phyloP scores from a whole-genome alignment of 305 asterid species.

The Andrographis paniculata region DNA sequence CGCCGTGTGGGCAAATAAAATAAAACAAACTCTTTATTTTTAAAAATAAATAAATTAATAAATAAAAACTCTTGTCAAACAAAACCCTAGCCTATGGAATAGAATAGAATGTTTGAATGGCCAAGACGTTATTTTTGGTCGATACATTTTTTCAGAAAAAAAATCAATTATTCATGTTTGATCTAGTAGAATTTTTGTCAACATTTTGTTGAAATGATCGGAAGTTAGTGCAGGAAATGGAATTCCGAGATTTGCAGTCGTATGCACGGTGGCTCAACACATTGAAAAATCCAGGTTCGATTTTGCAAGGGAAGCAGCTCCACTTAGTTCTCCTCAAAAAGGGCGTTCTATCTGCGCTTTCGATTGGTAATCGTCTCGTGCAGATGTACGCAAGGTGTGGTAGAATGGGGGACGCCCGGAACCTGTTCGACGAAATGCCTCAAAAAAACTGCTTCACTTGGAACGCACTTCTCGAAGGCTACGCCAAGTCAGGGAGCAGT shows the following conservation, averaged over 20 bases:
- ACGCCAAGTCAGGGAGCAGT: slow-evolving; percentile 34
- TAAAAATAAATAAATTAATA: no score
- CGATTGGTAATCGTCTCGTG: slow-evolving; percentile 64
- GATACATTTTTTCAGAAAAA: no score
- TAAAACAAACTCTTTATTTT: no score
- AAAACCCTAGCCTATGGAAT: no score
- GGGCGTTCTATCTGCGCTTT: slow-evolving; percentile 53
- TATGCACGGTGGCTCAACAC: slow-evolving; percentile 53
- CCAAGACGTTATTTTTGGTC: no score
- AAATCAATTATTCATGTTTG: no score
- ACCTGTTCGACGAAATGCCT: slow-evolving; percentile 71
- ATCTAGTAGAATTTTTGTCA: no score
- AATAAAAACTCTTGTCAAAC: no score
- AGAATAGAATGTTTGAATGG: no score
- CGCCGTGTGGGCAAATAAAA: no score
- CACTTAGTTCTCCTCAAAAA: slow-evolving; percentile 70
- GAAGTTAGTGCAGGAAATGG: no score
- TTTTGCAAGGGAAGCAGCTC: slow-evolving; percentile 48
- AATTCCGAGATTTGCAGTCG: slow-evolving; percentile 31
- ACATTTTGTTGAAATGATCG: no score
- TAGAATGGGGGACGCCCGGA: slow-evolving; percentile 33
- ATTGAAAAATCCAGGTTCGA: slow-evolving; percentile 30
- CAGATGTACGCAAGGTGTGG: slow-evolving; percentile 78
- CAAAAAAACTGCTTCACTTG: slow-evolving; percentile 57
- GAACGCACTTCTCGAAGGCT: slow-evolving; percentile 76